A percentile compares a stretch with the other conserved stretches of the same genome.
These are phyloP conservation scores for Suhomyces sp. DNA, from an alignment of 805 yeast genomes.

Conservation along the genomic window DNA sequence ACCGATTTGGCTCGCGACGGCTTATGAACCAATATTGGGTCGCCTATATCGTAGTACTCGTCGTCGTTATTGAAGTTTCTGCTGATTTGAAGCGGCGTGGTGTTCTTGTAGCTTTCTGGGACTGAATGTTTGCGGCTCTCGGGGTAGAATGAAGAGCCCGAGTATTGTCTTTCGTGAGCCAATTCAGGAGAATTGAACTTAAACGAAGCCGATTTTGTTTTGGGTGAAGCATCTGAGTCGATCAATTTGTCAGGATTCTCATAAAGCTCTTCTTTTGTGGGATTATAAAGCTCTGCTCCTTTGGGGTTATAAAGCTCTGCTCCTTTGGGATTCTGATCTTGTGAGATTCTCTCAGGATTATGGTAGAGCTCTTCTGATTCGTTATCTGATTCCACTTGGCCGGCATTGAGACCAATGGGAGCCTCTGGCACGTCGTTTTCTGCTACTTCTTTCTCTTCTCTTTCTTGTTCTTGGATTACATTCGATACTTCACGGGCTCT, in stretches of 20 bases:
- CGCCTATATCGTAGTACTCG: slow-evolving; percentile 37
- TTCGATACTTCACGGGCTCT: slow-evolving; percentile 24
- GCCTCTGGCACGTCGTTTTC: background rate
- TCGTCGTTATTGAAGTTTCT: slow-evolving; percentile 13
- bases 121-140: background rate
- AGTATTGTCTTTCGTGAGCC: slow-evolving; percentile 1
- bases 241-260: background rate
- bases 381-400: background rate
- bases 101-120: background rate
- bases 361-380: background rate
- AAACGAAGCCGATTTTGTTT: background rate
- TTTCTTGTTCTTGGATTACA: background rate
- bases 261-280: background rate
- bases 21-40: slow-evolving; percentile 30
- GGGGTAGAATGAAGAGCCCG: slow-evolving; percentile 2
- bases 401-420: background rate
- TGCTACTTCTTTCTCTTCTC: background rate
- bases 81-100: background rate
- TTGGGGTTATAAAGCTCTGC: background rate
- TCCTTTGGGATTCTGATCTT: background rate
- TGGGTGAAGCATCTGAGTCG: background rate
- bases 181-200: background rate
- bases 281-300: background rate
- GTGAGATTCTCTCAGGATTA: background rate
- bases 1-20: slow-evolving; percentile 35